Evolutionary conservation across 495 filamentous ascomycete genomes (phyloP), one percentile per base, ranked within the genome.

Genomic region (Wilcoxina mikolae): DNA sequence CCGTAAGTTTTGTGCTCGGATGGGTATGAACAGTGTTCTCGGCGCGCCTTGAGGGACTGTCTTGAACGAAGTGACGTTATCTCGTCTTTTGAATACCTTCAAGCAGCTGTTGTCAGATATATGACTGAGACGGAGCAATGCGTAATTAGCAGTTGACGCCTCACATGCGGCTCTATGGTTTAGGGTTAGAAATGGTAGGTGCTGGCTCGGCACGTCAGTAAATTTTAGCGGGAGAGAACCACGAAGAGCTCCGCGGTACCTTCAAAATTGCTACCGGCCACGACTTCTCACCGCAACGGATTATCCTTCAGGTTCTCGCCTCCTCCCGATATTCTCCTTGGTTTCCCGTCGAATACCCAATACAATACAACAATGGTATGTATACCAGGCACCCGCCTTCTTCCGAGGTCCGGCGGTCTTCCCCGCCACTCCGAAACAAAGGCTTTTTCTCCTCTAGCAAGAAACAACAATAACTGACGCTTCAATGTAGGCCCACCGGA

Each of bases 401-500:
- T 38, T 18, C 35, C 12, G 35, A 12, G 12, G 15, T 39, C 35
- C 35, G 35, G 35, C 20, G 35, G 35, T 15, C 35, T 39, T 1
- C 35, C 35, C 35, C 35, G 35, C 35, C 2, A 18, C 35, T 18
- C 15, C 35, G 35, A 39, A 18, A 39, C 20, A 39, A n/a, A n/a
- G n/a, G n/a, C n/a, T n/a, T n/a, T n/a, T n/a, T n/a, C n/a, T n/a
- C 35, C 35, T 5, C 12, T 5, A 12, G 35, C 35, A 15, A 39
- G 12, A 39, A 5, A 39, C 35, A 39, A 18, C 35, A 39, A 11
- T 22, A 12, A 25, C 15, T 20, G 23, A 46, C 43, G 15, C 43
- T n/a, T n/a, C n/a, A n/a, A 22, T 46, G 7, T 65, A 98, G 91
- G 91, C 91, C 65, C 88, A 98, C 73, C 84, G 89, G 67, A 83